Percentiles rank a stretch among this genome's conserved stretches.
Evolutionary conservation across 192 early-diverging fungal species (phyloP).

Genomic region (Endogone sp.): DNA sequence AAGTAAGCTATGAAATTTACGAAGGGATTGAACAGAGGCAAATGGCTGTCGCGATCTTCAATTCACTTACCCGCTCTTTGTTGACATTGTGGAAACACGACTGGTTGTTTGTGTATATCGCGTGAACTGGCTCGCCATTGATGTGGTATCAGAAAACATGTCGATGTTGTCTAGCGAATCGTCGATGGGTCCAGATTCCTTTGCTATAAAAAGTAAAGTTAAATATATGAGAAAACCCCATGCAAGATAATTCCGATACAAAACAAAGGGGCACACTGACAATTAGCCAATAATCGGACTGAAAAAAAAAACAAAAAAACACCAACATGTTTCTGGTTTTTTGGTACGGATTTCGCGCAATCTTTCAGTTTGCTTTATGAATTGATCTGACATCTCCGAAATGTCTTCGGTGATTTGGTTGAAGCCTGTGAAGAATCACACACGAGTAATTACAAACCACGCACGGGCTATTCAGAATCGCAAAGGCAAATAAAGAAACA

Average conservation of each 20-base stretch:
- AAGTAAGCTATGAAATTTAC: not conserved
- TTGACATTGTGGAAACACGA: constrained; percentile 53
- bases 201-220: not conserved
- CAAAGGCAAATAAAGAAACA: constrained; percentile 19
- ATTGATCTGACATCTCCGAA: constrained; percentile 56
- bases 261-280: too few relatives aligned
- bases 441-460: constrained; percentile 31
- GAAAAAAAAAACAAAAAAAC: not conserved
- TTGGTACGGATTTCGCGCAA: constrained; percentile 55
- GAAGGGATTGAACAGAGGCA: not conserved
- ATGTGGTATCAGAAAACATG: constrained; percentile 93
- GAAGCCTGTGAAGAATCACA: constrained; percentile 28
- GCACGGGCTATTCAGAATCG: constrained; percentile 17
- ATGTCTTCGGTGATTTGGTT: constrained; percentile 58
- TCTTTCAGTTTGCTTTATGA: constrained; percentile 56
- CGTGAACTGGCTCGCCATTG: constrained; percentile 86
- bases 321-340: constrained; percentile 40
- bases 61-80: constrained; percentile 16
- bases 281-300: constrained; percentile 21
- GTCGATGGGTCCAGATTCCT: constrained; percentile 27
- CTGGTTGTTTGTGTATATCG: constrained; percentile 67
- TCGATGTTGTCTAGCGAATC: constrained; percentile 84
- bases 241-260: too few relatives aligned
- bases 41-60: not conserved
- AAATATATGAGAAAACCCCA: not conserved